Evolutionary conservation across 345 rosid genomes (phyloP), one percentile per base, ranked within the genome.

Genomic region (Sonneratia alba): DNA sequence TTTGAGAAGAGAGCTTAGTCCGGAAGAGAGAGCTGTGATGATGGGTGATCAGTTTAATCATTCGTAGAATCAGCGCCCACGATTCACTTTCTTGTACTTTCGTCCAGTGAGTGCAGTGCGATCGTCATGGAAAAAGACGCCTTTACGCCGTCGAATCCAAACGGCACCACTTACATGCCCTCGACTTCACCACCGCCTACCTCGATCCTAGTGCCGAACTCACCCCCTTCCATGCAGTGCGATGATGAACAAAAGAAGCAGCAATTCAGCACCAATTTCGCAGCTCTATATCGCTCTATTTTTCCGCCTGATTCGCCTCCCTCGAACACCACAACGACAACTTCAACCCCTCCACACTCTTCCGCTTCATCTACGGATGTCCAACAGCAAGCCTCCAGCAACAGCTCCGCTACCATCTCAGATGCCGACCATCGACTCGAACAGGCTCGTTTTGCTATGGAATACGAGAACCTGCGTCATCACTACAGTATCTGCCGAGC

Each of bases 391-490:
- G 8, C 75, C 15, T 36, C 49, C 63, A 19, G 71, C 40, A 51
- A 36, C 62, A 70, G 61, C 63, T 42, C 43, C 75, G 21, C 43
- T 55, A 76, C 78, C 49, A n/a, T 71, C 8, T 72, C 84, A 66
- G 85, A 67, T 38, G n/a, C 86, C 10, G 93, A 87, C 69, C 77
- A 80, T 67, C 87, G 91, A 47, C 91, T 91, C 51, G 81, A 71
- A 72, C 95, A 89, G 75, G 95, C 95, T 48, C 76, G 87, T 0
- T 87, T 91, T 15, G 79, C 88, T 42, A 81, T 88, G 55, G 96
- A 90, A 76, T 85, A 85, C 75, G 89, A 86, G 56, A 83, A 87
- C 69, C 91, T 88, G 49, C 78, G 75, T 53, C 86, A 88, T 42
- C 87, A 82, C 72, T 83, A 84, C 84, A 87, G 87, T 75, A 82